These are phyloP conservation scores for Aspergillus pseudonomiae DNA, from an alignment of 2,329 filamentous ascomycete genomes.

Conservation along the genomic window DNA sequence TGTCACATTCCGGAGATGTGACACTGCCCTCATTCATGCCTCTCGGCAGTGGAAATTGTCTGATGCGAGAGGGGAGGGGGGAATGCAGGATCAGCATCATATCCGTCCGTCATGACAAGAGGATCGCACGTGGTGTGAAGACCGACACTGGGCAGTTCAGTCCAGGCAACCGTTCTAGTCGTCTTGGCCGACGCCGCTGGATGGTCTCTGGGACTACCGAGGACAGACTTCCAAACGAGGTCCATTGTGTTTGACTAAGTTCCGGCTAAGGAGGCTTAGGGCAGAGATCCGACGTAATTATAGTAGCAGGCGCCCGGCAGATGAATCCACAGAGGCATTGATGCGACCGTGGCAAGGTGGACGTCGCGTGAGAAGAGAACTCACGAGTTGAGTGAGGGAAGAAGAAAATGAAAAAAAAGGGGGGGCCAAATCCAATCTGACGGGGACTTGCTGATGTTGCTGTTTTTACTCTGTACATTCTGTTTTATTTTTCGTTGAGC, in stretches of 20 bases:
- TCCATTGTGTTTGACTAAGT: conserved; percentile 4
- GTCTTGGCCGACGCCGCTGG: background rate
- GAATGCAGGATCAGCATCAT: background rate
- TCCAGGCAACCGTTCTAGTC: background rate
- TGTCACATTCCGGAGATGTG: conserved; percentile 5
- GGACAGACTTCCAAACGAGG: background rate
- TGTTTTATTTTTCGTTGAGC: no score
- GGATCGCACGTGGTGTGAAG: background rate
- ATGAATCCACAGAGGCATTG: background rate
- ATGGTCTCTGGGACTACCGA: background rate
- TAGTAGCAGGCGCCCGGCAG: background rate
- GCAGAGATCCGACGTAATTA: background rate
- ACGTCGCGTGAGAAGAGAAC: background rate
- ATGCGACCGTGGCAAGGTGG: background rate
- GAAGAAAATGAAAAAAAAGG: background rate
- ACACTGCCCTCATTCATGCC: background rate
- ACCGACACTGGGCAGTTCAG: background rate
- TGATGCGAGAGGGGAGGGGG: background rate
- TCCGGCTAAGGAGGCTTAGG: background rate
- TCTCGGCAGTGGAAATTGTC: background rate
- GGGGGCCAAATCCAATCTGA: background rate
- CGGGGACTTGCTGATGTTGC: no score
- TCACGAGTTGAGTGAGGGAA: no score
- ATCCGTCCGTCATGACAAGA: background rate
- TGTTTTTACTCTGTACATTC: no score